A percentile compares a stretch with the other conserved stretches of the same genome.
phyloP scores from a whole-genome alignment of 1,139 yeast genomes.

The Kazachstania sp. region DNA sequence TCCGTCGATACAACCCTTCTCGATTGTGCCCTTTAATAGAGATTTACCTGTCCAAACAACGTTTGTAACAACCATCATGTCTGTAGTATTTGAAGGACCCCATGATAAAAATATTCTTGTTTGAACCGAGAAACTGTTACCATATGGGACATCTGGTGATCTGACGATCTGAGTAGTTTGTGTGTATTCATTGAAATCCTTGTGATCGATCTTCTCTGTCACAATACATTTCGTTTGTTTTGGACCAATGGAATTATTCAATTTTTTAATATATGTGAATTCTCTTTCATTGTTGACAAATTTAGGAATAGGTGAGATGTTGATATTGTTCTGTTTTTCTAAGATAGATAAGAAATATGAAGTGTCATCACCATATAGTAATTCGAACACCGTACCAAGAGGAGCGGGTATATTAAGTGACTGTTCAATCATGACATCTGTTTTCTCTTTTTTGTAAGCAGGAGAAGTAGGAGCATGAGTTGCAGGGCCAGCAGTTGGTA shows the following conservation, averaged over 20 bases:
- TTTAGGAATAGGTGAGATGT: constrained; percentile 51
- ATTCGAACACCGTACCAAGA: constrained; percentile 60
- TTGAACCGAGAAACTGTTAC: constrained; percentile 66
- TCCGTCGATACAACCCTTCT: constrained; percentile 86
- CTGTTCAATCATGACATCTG: constrained; percentile 60
- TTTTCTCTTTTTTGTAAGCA: constrained; percentile 44
- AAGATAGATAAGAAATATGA: constrained; percentile 47
- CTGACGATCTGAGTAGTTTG: constrained; percentile 58
- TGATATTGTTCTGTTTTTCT: constrained; percentile 63
- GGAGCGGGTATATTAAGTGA: constrained; percentile 53
- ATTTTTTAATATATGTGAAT: constrained; percentile 71
- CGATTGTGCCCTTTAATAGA: constrained; percentile 86
- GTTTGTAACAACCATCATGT: constrained; percentile 51
- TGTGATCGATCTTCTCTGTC: constrained; percentile 59
- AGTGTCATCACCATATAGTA: constrained; percentile 70
- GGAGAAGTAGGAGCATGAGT: constrained; percentile 47
- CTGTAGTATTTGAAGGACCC: constrained; percentile 66
- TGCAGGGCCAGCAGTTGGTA: constrained; percentile 45
- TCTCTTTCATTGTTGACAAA: constrained; percentile 43
- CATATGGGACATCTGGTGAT: constrained; percentile 96
- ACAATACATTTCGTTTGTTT: constrained; percentile 82
- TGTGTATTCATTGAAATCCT: constrained; percentile 50
- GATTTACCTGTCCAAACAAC: constrained; percentile 91
- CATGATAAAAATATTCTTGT: constrained; percentile 65
- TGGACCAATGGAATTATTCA: constrained; percentile 82